Percentiles rank a stretch among this genome's conserved stretches.
Conservation (phyloP, 192 early-diverging fungal species). For the Geranomyces variabilis region DNA sequence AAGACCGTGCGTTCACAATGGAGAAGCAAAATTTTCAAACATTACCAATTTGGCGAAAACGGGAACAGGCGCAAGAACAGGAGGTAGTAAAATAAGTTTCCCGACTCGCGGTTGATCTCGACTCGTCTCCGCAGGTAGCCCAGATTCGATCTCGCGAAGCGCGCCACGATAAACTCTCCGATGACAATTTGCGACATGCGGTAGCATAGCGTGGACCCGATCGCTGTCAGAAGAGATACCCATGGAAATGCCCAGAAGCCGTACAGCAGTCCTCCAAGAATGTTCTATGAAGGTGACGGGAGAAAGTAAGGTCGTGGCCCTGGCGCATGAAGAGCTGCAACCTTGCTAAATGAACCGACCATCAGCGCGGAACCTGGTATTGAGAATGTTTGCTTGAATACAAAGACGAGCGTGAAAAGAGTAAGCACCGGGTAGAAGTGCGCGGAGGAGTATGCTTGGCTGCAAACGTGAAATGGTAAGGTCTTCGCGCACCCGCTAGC, state of each 20-base stretch:
- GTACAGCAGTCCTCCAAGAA: slow-evolving; percentile 42
- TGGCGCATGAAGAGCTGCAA: neutral
- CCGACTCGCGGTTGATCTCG: slow-evolving; percentile 33
- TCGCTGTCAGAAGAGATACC: slow-evolving; percentile 34
- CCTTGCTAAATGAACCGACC: slow-evolving; percentile 21
- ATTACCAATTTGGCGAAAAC: slow-evolving; percentile 40
- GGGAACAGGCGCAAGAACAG: slow-evolving; percentile 41
- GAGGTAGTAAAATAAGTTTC: slow-evolving; percentile 40
- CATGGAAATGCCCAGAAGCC: slow-evolving; percentile 38
- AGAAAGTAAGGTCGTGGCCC: slow-evolving; percentile 5
- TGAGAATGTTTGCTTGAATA: slow-evolving; percentile 47
- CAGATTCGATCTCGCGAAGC: slow-evolving; percentile 32
- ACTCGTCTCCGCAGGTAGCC: slow-evolving; percentile 25
- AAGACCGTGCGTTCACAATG: neutral
- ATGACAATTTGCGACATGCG: slow-evolving; percentile 33
- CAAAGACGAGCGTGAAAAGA: slow-evolving; percentile 33
- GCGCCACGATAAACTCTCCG: slow-evolving; percentile 31
- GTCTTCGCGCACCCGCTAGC: no score
- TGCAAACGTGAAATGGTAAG: no score
- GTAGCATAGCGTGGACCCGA: slow-evolving; percentile 40
- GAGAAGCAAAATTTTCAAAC: neutral
- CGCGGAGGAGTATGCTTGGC: slow-evolving; percentile 32
- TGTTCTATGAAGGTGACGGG: slow-evolving; percentile 21
- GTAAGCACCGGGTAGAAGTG: slow-evolving; percentile 25
- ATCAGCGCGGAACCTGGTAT: slow-evolving; percentile 44